Percentiles rank a stretch among this genome's conserved stretches.
Evolutionary conservation across 345 rosid genomes (phyloP).

Genomic region (Mallotus nudiflorus): DNA sequence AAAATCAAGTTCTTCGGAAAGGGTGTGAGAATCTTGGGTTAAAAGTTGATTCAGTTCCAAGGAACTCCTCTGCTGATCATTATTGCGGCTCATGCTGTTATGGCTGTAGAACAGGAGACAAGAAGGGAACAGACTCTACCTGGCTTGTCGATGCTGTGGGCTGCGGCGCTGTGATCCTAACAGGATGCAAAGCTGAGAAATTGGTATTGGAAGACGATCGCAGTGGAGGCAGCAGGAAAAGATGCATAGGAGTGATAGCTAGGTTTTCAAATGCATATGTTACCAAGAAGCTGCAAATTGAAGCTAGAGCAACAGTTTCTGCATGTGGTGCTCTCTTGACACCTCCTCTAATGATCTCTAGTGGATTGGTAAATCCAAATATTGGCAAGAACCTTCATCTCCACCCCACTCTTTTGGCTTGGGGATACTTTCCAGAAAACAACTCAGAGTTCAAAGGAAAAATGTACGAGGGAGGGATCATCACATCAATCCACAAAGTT

Average conservation of each 20-base stretch:
- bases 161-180: conserved; percentile 53
- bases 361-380: conserved; percentile 55
- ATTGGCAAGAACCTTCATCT: conserved; percentile 65
- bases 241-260: conserved; percentile 59
- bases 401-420: conserved; percentile 58
- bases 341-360: conserved; percentile 60
- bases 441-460: conserved; percentile 37
- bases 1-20: conserved; percentile 59
- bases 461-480: conserved; percentile 57
- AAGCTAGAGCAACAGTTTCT: conserved; percentile 60
- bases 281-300: conserved; percentile 49
- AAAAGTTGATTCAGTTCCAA: conserved; percentile 44
- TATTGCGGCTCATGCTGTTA: conserved; percentile 62
- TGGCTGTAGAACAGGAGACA: conserved; percentile 64
- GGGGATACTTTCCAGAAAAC: conserved; percentile 70
- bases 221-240: conserved; percentile 25
- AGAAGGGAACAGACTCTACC: conserved; percentile 57
- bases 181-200: conserved; percentile 57
- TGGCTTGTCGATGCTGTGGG: conserved; percentile 70
- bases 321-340: conserved; percentile 66
- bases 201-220: conserved; percentile 37
- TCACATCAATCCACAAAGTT: conserved; percentile 57
- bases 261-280: conserved; percentile 32
- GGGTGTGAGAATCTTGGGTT: conserved; percentile 67
- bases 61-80: conserved; percentile 52